phyloP scores from a whole-genome alignment of 495 filamentous ascomycete species.

The Lepidopterella palustris region DNA sequence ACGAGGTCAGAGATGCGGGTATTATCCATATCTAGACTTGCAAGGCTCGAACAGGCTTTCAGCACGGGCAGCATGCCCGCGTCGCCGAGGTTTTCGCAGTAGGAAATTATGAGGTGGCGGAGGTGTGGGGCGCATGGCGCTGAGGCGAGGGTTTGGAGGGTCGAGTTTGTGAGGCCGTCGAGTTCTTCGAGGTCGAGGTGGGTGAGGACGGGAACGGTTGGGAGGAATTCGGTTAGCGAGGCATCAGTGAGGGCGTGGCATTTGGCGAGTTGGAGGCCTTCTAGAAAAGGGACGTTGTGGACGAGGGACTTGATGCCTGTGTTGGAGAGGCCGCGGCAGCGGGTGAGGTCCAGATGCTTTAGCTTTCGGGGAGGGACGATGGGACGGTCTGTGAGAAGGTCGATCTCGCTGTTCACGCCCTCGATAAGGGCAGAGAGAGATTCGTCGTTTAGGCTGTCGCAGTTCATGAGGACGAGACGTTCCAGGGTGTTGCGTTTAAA shows the following conservation, averaged over 20 bases:
- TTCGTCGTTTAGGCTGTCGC: slow-evolving; percentile 67
- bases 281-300: slow-evolving; percentile 67
- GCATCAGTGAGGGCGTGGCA: slow-evolving; percentile 66
- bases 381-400: slow-evolving; percentile 67
- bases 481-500: slow-evolving; percentile 77
- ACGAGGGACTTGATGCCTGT: slow-evolving; percentile 59
- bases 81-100: slow-evolving; percentile 81
- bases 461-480: slow-evolving; percentile 68
- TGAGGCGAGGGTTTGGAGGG: slow-evolving; percentile 65
- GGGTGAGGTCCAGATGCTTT: slow-evolving; percentile 76
- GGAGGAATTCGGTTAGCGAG: slow-evolving; percentile 63
- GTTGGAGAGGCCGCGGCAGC: slow-evolving; percentile 68
- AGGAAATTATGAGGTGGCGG: slow-evolving; percentile 79
- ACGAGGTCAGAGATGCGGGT: slow-evolving; percentile 82
- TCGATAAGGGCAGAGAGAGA: slow-evolving; percentile 64
- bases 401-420: slow-evolving; percentile 65
- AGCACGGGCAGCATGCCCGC: slow-evolving; percentile 77
- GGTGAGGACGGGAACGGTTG: slow-evolving; percentile 65
- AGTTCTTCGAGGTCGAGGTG: slow-evolving; percentile 90
- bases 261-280: slow-evolving; percentile 73
- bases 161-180: slow-evolving; percentile 62
- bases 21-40: slow-evolving; percentile 83
- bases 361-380: slow-evolving; percentile 73
- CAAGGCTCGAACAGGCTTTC: slow-evolving; percentile 61
- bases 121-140: slow-evolving; percentile 64